Evolutionary conservation across 2,329 filamentous ascomycete species (phyloP), one percentile per base, ranked within the genome.

Genomic region (Ampelomyces quisqualis): DNA sequence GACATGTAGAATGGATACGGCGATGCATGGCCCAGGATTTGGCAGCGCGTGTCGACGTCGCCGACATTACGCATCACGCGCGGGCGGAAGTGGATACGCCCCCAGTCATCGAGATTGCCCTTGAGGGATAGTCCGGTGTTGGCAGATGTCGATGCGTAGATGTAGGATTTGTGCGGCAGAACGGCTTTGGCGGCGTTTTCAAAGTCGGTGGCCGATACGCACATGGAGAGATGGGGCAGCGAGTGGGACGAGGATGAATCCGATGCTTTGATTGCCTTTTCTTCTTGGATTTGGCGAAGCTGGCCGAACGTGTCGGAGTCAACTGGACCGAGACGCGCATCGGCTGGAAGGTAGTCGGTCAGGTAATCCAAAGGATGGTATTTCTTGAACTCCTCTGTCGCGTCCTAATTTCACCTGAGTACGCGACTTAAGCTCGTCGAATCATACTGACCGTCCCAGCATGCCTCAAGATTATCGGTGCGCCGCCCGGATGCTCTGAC

Each of bases 401-500:
- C 62, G 47, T 67, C 62, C 64, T 67, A 10, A 5, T 11, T 9
- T 3, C 15, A 17, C 13, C 8, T 21, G 18, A 15, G 32, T 11
- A 3, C 11, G 4, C 13, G n/a, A 22, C 24, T 6, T 18, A 7
- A 24, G 15, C n/a, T 21, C 24, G 9, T 34, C 7, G 6, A 5
- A 2, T n/a, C 10, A n/a, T 4, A 53, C 70, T 58, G 13, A 66
- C 63, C 17, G 58, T 62, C 73, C 78, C 77, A 29, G 69, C 73
- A 33, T 67, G 56, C 44, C 57, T 64, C 45, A 67, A 44, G 14
- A 67, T 54, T 3, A 67, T 64, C 2, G 59, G 51, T n/a, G 78
- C 68, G 15, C 81, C 81, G n/a, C 81, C 80, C 3, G 81, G 80
- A 62, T 84, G 81, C 34, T 80, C 71, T 6, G 74, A 73, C 4